Evolutionary conservation across 148 eudicot genomes (phyloP), one percentile per base, ranked within the genome.

Genomic region (Spergularia bocconei): DNA sequence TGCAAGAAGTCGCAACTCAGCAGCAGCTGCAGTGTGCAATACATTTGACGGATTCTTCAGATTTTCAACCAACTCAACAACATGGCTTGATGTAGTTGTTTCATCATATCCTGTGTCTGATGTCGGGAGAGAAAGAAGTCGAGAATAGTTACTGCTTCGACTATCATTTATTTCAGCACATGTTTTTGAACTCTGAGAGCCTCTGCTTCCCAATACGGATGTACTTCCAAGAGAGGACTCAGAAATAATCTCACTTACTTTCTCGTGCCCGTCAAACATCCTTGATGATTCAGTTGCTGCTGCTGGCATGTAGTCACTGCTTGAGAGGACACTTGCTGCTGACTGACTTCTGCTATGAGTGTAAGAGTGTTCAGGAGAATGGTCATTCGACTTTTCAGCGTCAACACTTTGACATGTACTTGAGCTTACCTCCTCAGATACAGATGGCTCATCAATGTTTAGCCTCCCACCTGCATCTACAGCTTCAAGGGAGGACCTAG

Each of bases 281-380:
- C 82, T 83, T 52, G 88, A 83, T 13, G 21, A 67, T 69, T 87
- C 90, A 53, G 80, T 85, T 47, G 86, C 81, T 53, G 67, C 73
- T 70, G 82, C 56, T 15, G 90, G 86, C 41, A 82, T 20, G 80
- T 81, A 91, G 19, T 88, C 97, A 47, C 78, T 74, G 78, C 88
- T 91, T 47, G 96, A 87, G 67, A 87, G 67, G 20, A 79, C 92
- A 72, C 97, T 95, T 23, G 91, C 87, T 48, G 75, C 84, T 33
- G 98, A 95, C 69, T 87, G 98, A 39, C 85, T 89, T 84, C 98
- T 83, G 81, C 97, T 91, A 65, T 95, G 99, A 68, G 80, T 71
- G 74, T 86, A 87, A 0, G 93, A 89, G 77, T 91, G 88, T 61
- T 87, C 91, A 11, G 92, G 80, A 38, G 95, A 86, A 59, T 83